These are phyloP conservation scores for Bipolaris bicolor DNA, from an alignment of 2,329 filamentous ascomycete genomes.

Conservation along the genomic window DNA sequence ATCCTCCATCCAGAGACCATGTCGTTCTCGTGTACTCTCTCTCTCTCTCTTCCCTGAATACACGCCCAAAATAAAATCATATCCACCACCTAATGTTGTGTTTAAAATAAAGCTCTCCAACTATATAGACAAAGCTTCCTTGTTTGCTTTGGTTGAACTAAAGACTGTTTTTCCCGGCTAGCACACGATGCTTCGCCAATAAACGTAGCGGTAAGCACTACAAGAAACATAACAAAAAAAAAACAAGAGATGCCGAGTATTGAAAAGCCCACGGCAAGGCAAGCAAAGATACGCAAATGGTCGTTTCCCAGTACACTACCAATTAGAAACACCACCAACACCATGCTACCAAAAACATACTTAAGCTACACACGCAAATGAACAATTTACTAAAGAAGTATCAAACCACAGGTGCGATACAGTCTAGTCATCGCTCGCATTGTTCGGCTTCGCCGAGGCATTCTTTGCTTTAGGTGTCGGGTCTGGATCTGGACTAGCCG, in stretches of 20 bases:
- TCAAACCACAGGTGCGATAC: background rate
- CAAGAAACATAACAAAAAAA: background rate
- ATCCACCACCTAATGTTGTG: background rate
- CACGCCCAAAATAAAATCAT: background rate
- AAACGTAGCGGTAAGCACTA: background rate
- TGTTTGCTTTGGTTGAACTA: background rate
- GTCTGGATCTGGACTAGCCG: slow-evolving; percentile 48
- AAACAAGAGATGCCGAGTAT: background rate
- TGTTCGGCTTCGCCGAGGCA: slow-evolving; percentile 5
- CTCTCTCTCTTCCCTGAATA: background rate
- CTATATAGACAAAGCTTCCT: slow-evolving; percentile 7
- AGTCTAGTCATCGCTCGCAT: slow-evolving; percentile 4
- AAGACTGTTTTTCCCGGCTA: background rate
- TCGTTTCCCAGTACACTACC: slow-evolving; percentile 44
- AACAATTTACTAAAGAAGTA: slow-evolving; percentile 10
- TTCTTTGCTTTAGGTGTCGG: slow-evolving; percentile 46
- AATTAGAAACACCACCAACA: slow-evolving; percentile 46
- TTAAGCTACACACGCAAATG: slow-evolving; percentile 19
- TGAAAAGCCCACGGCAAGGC: background rate
- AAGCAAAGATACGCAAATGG: background rate
- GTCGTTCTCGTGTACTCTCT: no score
- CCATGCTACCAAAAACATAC: slow-evolving; percentile 34
- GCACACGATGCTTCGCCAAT: background rate
- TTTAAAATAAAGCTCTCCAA: background rate
- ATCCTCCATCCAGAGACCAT: background rate